phyloP scores from a whole-genome alignment of 2,329 filamentous ascomycete genomes.

The Xylariaceae sp. region DNA sequence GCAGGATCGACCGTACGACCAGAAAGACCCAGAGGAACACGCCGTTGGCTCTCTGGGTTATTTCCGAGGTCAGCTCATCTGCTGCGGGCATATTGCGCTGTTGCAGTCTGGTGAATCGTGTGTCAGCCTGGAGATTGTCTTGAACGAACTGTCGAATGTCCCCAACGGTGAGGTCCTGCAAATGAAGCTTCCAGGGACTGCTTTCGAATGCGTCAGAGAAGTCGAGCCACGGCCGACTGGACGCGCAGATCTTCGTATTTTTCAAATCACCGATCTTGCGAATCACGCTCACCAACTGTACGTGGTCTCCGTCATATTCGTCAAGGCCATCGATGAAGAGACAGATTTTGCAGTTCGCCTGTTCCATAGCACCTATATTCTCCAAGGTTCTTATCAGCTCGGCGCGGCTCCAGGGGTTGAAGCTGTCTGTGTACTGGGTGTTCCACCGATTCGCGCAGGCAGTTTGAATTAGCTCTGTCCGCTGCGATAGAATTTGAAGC shows the following conservation, averaged over 20 bases:
- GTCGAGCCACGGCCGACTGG: constrained; percentile 2
- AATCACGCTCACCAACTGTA: not conserved
- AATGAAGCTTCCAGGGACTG: not conserved
- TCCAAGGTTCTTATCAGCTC: too few relatives aligned
- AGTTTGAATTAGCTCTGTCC: too few relatives aligned
- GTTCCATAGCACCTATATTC: too few relatives aligned
- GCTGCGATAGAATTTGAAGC: not conserved
- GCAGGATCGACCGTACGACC: constrained; percentile 7
- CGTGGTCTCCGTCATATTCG: constrained; percentile 7
- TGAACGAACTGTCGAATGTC: not conserved
- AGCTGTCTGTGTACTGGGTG: too few relatives aligned
- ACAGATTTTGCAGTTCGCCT: not conserved
- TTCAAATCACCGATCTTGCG: not conserved
- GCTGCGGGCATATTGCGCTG: not conserved
- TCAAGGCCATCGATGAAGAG: constrained; percentile 10
- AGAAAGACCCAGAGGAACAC: constrained; percentile 13
- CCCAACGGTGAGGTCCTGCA: constrained; percentile 3
- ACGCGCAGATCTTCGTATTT: constrained; percentile 3
- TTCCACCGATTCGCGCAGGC: too few relatives aligned
- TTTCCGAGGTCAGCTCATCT: not conserved
- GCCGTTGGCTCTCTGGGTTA: not conserved
- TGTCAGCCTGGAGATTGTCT: not conserved
- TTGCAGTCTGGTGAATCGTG: not conserved
- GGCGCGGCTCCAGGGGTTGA: too few relatives aligned
- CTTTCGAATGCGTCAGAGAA: not conserved